These are phyloP conservation scores for Candida dubliniensis DNA, from an alignment of 1,139 yeast species.

Conservation along the genomic window DNA sequence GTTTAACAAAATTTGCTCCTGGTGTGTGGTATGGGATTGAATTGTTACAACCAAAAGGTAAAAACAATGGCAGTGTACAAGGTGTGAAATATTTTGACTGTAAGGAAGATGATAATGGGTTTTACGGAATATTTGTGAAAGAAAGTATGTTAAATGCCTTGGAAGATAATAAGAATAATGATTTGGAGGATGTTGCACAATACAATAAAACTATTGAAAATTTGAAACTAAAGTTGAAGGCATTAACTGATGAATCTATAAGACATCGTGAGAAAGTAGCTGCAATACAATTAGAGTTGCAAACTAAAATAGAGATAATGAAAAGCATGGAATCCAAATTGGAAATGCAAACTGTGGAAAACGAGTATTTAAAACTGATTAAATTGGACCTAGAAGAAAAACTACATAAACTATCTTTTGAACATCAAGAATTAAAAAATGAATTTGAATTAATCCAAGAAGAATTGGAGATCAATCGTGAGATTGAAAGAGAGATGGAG, in stretches of 20 bases:
- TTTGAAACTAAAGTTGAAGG: conserved; percentile 42
- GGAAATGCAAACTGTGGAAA: conserved; percentile 56
- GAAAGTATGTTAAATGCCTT: conserved; percentile 12
- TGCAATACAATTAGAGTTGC: conserved; percentile 20
- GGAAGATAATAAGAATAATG: background rate
- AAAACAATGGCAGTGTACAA: conserved; percentile 74
- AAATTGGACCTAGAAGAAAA: conserved; percentile 34
- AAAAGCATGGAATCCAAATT: conserved; percentile 34
- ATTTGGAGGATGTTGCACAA: conserved; percentile 10
- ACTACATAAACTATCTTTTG: conserved; percentile 29
- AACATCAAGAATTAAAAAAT: conserved; percentile 37
- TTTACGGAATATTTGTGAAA: conserved; percentile 64
- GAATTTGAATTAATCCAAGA: conserved; percentile 47
- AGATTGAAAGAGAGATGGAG: conserved; percentile 38
- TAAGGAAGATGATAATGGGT: conserved; percentile 20
- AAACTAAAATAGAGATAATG: conserved; percentile 5
- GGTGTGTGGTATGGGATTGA: conserved; percentile 84
- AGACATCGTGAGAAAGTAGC: conserved; percentile 21
- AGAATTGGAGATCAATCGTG: conserved; percentile 44
- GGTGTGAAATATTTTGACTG: conserved; percentile 66
- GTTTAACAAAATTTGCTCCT: conserved; percentile 56
- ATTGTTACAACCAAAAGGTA: conserved; percentile 62
- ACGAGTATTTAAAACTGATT: conserved; percentile 48
- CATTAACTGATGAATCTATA: conserved; percentile 30
- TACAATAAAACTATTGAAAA: conserved; percentile 42